Evolutionary conservation across 208 protist genomes (phyloP), one percentile per base, ranked within the genome.

Genomic region (Acanthamoeba sp.): DNA sequence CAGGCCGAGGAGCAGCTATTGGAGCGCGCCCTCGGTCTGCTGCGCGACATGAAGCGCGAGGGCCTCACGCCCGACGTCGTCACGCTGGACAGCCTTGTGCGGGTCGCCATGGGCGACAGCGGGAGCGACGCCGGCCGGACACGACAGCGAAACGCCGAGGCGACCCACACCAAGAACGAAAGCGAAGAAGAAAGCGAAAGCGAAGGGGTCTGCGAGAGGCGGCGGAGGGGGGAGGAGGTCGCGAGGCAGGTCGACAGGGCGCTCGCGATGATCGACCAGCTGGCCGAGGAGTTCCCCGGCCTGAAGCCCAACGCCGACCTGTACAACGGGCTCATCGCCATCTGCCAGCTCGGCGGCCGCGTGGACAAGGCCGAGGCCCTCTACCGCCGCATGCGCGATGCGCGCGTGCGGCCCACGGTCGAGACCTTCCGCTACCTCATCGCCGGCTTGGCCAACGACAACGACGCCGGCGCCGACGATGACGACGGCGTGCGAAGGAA

Each of bases 51-150:
- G 76, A 85, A 85, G 76, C 42, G 45, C 2, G 76, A 50, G 29
- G 76, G 76, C 76, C 32, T 85, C 22, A 36, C 76, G 76, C 76
- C 76, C 29, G 76, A 85, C 45, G n/a, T 57, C 42, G 10, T 57
- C 27, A 85, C 76, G 5, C 45, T 48, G 7, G 6, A 48, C n/a
- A 57, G 76, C 32, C 45, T 85, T 27, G 42, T 85, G 42, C 18
- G 45, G 1, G 38, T 85, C 4, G 76, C 42, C 36, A 6, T 85
- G 5, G 42, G 38, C 2, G 76, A 85, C n/a, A 14, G 9, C 36
- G 12, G 50, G 22, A 1, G 36, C 52, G 52, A 6, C 52, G 52
- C 1, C 52, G 18, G 16, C 52, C n/a, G 36, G n/a, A 42, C 5
- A n/a, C 59, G 52, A 57, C 10, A 20, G 52, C 2, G 27, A 16